A percentile compares a stretch with the other conserved stretches of the same genome.
phyloP scores from a whole-genome alignment of 306 rosid species.

The Cucurbita maxima region DNA sequence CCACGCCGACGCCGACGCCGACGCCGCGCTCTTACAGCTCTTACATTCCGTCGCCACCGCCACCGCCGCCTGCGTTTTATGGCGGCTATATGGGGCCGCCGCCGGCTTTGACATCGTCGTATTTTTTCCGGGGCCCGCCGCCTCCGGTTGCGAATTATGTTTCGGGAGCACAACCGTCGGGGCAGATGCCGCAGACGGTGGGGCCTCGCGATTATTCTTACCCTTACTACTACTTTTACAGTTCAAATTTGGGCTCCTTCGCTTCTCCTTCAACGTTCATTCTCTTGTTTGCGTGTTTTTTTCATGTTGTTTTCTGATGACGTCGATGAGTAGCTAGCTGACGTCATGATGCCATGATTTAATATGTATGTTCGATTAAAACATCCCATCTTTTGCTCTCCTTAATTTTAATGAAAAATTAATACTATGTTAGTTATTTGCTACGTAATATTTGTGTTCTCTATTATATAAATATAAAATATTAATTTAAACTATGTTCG shows the following conservation, averaged over 20 bases:
- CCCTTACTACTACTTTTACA: constrained; percentile 46
- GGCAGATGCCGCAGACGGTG: constrained; percentile 21
- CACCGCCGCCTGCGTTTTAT: background rate
- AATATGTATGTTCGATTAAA: too few relatives aligned
- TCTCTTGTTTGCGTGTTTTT: constrained; percentile 7
- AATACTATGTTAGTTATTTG: too few relatives aligned
- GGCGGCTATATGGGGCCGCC: background rate
- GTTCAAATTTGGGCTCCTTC: constrained; percentile 33
- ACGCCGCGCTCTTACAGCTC: constrained; percentile 16
- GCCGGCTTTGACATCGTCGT: constrained; percentile 18
- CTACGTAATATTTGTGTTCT: too few relatives aligned
- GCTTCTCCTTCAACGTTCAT: constrained; percentile 7
- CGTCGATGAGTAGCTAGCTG: too few relatives aligned
- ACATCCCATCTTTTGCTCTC: too few relatives aligned
- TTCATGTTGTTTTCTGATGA: constrained; percentile 12
- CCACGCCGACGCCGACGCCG: constrained; percentile 56
- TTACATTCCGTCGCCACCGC: background rate
- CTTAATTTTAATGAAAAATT: too few relatives aligned
- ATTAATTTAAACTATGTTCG: too few relatives aligned
- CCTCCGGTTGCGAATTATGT: constrained; percentile 31
- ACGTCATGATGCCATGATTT: too few relatives aligned
- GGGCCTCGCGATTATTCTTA: constrained; percentile 34
- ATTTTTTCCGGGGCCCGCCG: constrained; percentile 20
- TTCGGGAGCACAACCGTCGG: constrained; percentile 27
- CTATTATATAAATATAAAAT: too few relatives aligned